Evolutionary conservation across 1,284 basidiomycete genomes (phyloP), one percentile per base, ranked within the genome.

Genomic region (Agroathelia rolfsii): DNA sequence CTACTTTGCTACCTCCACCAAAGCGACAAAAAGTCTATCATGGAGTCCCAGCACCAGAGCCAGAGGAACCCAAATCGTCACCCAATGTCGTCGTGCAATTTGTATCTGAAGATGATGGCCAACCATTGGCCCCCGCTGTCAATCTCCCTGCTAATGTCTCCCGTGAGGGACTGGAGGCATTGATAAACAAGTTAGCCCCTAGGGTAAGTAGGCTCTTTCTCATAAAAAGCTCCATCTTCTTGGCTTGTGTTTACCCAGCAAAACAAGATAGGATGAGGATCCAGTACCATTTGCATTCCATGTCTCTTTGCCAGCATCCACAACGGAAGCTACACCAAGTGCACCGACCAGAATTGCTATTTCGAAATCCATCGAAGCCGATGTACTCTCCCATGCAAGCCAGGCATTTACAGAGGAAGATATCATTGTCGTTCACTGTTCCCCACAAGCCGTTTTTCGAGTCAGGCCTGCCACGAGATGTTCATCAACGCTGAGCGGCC

Each of bases 381-480:
- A 94, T 48, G 69, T 93, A 1, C 62, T 95, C 2, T 61, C 66
- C 4, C 81, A 87, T 41, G 64, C 80, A 1, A 74, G 74, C 0
- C 66, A 73, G 21, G 62, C 72, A 0, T 88, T 88, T 51, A 82
- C 84, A 0, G 69, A 80, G 6, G 92, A 96, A 69, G 88, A 88
- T 50, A 70, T 92, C 8, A 78, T 95, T 39, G 69, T 85, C 34
- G 68, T 95, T 18, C 75, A 81, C 48, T 95, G 90, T 54, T 78
- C 92, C 24, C 94, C 95, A 3, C 92, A 97, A 56, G 92, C 93
- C 12, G 86, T 98, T 2, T 98, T 97, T 61, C 78, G 81, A 44
- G 94, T 98, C 9, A 69, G 93, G 43, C 88, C 88, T 24, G 90
- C 95, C 11, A 92, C 88, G 24, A 62, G 94, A 41, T 97, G 94